Conservation (phyloP, 495 filamentous ascomycete species). For the Podospora fimiseda region DNA sequence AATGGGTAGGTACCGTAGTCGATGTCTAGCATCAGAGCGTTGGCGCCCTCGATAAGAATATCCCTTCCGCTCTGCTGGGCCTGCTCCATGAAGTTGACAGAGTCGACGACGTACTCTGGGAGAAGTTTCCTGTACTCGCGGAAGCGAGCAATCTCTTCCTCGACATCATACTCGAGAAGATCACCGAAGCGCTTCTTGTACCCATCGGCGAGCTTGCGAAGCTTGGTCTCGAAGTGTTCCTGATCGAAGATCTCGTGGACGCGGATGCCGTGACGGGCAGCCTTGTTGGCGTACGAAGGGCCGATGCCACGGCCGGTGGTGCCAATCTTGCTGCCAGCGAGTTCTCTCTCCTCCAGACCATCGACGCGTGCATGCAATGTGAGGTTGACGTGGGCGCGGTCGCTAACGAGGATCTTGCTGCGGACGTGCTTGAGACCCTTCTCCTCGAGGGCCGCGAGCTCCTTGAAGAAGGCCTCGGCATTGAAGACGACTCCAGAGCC, state of each 20-base stretch:
- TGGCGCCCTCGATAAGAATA: constrained; percentile 82
- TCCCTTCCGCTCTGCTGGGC: constrained; percentile 53
- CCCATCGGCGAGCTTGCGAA: constrained; percentile 57
- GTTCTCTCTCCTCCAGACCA: constrained; percentile 70
- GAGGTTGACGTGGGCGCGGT: constrained; percentile 77
- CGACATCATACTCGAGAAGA: constrained; percentile 65
- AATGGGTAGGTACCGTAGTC: constrained; percentile 69
- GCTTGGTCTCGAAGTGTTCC: constrained; percentile 60
- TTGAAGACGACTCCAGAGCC: constrained; percentile 82
- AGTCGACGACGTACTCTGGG: constrained; percentile 64
- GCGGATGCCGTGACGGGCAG: constrained; percentile 64
- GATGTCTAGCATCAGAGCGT: constrained; percentile 58
- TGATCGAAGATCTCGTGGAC: constrained; percentile 70
- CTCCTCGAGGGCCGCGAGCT: constrained; percentile 61
- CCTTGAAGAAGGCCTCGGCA: constrained; percentile 72
- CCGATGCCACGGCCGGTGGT: constrained; percentile 64
- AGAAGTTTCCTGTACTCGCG: constrained; percentile 62
- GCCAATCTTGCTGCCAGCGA: constrained; percentile 53
- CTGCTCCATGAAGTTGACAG: constrained; percentile 49
- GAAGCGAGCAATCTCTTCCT: constrained; percentile 65
- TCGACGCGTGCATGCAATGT: constrained; percentile 79
- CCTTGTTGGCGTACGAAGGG: constrained; percentile 78
- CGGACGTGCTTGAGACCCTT: constrained; percentile 64
- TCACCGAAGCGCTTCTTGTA: constrained; percentile 73
- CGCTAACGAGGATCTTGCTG: constrained; percentile 68